Conservation (phyloP, 169 alveolate species). For the Plasmodium billcollinsi region DNA sequence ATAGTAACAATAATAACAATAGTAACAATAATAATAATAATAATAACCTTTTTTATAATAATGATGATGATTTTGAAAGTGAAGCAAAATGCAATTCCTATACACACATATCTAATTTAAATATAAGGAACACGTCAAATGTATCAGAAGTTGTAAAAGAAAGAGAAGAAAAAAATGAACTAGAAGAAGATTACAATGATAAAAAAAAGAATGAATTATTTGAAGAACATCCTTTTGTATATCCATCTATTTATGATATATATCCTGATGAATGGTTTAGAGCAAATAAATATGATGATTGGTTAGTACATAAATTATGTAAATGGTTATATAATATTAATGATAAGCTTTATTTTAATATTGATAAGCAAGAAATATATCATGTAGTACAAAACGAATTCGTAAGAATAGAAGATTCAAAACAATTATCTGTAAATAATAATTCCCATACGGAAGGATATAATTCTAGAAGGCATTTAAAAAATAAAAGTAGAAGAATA, state of each 20-base stretch:
- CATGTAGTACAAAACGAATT: conserved; percentile 16
- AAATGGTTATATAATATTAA: conserved; percentile 83
- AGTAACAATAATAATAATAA: neutral
- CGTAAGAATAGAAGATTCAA: conserved; percentile 13
- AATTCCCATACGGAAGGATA: neutral
- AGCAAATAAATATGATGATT: conserved; percentile 75
- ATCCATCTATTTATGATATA: conserved; percentile 37
- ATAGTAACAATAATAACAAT: neutral
- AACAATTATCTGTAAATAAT: conserved; percentile 10
- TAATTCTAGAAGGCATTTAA: neutral
- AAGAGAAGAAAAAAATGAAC: too few species aligned
- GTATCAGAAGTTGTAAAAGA: too few species aligned
- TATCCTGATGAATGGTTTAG: conserved; percentile 40
- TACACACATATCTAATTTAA: too few species aligned
- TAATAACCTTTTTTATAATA: neutral
- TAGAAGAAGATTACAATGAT: too few species aligned
- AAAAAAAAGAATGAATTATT: conserved; percentile 8
- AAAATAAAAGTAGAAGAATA: neutral
- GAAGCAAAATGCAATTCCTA: neutral
- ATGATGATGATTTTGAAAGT: neutral
- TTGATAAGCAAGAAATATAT: conserved; percentile 68
- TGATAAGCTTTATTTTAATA: conserved; percentile 81
- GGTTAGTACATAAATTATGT: conserved; percentile 81
- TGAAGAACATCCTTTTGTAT: too few species aligned
- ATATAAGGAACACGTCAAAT: too few species aligned